Evolutionary conservation across 345 rosid genomes (phyloP), one percentile per base, ranked within the genome.

Genomic region (Draba incana): DNA sequence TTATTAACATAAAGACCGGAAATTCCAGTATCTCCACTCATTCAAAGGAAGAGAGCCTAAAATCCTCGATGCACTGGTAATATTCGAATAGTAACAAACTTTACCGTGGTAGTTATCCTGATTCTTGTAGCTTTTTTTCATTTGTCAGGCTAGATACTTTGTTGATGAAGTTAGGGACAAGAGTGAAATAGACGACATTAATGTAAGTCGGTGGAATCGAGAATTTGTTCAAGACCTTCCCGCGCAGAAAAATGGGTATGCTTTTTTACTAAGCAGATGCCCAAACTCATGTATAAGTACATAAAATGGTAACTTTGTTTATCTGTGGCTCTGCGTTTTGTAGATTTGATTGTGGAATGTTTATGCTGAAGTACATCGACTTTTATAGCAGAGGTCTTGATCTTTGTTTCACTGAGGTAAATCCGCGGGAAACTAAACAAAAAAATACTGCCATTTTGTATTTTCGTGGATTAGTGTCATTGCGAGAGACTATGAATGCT

Each of bases 281-380:
- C 51, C 39, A 35, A 35, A 35, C 28, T 44, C 14, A 44, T 43
- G 4, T 42, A 57, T n/a, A n/a, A n/a, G n/a, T 49, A 2, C 52
- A 20, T 6, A 4, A 10, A 35, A 35, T 2, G 39, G 7, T 30
- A 35, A 23, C 28, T 39, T 37, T 16, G 52, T 48, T 48, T 10
- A 63, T 42, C 42, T 43, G 64, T 59, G 20, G 5, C 9, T 50
- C 47, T 55, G 31, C 30, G 39, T 64, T 78, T 28, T 71, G 54
- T 78, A 95, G 99, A 80, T 92, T 71, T 37, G 99, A 95, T 66
- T 95, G 99, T 28, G 99, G 99, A 31, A 79, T 92, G 82, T 95
- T 95, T 80, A 95, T 92, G 99, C 81, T 95, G 75, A 95, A 95
- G 64, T 95, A 95, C 75, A 83, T 86, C 0, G 99, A 95, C 74